Percentiles rank a stretch among this genome's conserved stretches.
These are phyloP conservation scores for Apophysomyces ossiformis DNA, from an alignment of 371 early-diverging fungal species.

Conservation along the genomic window DNA sequence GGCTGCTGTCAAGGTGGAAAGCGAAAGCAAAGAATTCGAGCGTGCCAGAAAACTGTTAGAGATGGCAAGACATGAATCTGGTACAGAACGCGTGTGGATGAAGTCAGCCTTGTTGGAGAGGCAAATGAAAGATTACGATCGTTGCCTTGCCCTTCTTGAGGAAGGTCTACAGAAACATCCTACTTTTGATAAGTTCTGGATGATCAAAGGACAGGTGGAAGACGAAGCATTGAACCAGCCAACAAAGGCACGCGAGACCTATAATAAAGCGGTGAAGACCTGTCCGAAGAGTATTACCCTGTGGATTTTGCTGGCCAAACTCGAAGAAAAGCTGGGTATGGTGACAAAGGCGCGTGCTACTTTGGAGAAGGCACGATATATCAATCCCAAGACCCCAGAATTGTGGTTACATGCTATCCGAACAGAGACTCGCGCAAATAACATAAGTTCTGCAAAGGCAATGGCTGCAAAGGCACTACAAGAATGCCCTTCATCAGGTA, in stretches of 20 bases:
- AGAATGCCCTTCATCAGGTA: conserved; percentile 88
- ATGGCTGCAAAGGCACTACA: conserved; percentile 90
- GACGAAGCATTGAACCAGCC: conserved; percentile 53
- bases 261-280: conserved; percentile 76
- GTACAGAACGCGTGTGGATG: conserved; percentile 91
- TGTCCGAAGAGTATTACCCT: conserved; percentile 80
- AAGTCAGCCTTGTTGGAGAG: conserved; percentile 90
- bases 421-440: conserved; percentile 77
- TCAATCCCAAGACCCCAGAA: conserved; percentile 80
- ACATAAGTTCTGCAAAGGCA: conserved; percentile 73
- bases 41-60: conserved; percentile 81
- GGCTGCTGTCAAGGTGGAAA: conserved; percentile 95
- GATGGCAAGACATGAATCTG: conserved; percentile 76
- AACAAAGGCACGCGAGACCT: conserved; percentile 77
- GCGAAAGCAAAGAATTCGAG: conserved; percentile 81
- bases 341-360: conserved; percentile 85
- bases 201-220: conserved; percentile 88
- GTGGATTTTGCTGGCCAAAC: conserved; percentile 79
- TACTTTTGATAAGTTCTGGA: conserved; percentile 88
- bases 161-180: conserved; percentile 77
- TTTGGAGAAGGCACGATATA: conserved; percentile 85
- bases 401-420: conserved; percentile 92
- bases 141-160: conserved; percentile 74
- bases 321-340: conserved; percentile 79
- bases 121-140: conserved; percentile 68